Evolutionary conservation across 2,329 filamentous ascomycete species (phyloP).

Genomic region (Microdochium bolleyi): DNA sequence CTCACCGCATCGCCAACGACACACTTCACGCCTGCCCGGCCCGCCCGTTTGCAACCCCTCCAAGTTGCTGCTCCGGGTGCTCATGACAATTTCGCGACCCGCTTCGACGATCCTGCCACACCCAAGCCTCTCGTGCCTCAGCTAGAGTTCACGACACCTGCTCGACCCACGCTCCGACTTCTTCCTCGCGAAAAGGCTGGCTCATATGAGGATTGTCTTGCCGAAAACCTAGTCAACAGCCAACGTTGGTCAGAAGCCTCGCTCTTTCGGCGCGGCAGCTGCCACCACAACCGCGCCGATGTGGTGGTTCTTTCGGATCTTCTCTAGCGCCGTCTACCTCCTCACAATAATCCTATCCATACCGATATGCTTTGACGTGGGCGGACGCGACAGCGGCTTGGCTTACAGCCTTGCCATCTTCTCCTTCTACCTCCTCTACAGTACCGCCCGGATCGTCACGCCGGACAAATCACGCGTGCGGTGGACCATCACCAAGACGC

Average conservation of each 20-base stretch:
- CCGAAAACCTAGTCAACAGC: background rate
- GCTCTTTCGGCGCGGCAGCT: constrained; percentile 22
- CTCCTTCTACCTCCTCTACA: constrained; percentile 85
- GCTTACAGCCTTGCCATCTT: constrained; percentile 88
- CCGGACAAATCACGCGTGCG: constrained; percentile 72
- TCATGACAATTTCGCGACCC: background rate
- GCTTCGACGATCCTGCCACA: background rate
- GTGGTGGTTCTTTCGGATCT: constrained; percentile 72
- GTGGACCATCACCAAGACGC: constrained; percentile 58
- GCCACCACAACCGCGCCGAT: constrained; percentile 48
- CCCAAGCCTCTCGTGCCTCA: background rate
- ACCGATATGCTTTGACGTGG: constrained; percentile 95
- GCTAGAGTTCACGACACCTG: too few species aligned
- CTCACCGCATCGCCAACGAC: background rate
- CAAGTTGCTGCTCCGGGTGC: background rate
- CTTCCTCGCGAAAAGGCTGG: too few species aligned
- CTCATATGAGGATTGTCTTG: background rate
- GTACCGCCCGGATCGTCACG: constrained; percentile 69
- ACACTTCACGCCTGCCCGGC: background rate
- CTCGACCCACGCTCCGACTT: too few species aligned
- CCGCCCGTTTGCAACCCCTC: background rate
- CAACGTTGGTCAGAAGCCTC: constrained; percentile 21
- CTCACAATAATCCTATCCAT: constrained; percentile 91
- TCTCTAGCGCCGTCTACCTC: constrained; percentile 80
- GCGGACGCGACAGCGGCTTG: constrained; percentile 86